Percentiles rank a stretch among this genome's conserved stretches.
phyloP scores from a whole-genome alignment of 768 basidiomycete species.

The Phylloporus scabripes region DNA sequence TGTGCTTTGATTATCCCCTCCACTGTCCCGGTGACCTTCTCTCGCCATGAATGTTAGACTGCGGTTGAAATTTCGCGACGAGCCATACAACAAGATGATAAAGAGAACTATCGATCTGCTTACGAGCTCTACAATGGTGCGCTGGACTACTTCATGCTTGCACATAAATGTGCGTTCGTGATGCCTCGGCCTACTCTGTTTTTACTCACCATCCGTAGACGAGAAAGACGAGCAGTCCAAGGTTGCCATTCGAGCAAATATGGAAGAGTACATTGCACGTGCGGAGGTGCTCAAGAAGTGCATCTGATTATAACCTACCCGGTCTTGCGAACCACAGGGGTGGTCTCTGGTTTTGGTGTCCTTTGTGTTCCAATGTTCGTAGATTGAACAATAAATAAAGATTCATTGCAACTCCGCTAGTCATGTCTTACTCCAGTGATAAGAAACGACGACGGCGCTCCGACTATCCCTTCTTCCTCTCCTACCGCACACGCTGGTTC shows the following conservation, averaged over 20 bases:
- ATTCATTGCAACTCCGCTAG: not conserved
- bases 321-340: no score
- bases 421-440: constrained; percentile 3
- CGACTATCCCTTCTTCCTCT: constrained; percentile 56
- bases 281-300: constrained; percentile 84
- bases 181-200: not conserved
- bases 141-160: constrained; percentile 96
- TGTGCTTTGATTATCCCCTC: not conserved
- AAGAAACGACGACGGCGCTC: constrained; percentile 39
- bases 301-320: not conserved
- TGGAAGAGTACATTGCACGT: constrained; percentile 82
- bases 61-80: constrained; percentile 85
- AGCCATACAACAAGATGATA: constrained; percentile 85
- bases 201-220: constrained; percentile 23
- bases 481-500: constrained; percentile 68
- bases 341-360: not conserved
- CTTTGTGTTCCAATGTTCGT: not conserved
- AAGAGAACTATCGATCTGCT: constrained; percentile 86
- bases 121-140: constrained; percentile 91
- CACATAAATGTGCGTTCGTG: constrained; percentile 64
- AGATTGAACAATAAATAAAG: no score
- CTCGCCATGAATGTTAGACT: constrained; percentile 33
- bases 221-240: constrained; percentile 92
- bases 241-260: constrained; percentile 73
- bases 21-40: not conserved